A percentile compares a stretch with the other conserved stretches of the same genome.
phyloP scores from a whole-genome alignment of 371 early-diverging fungal genomes.

The Nematocida sp. region DNA sequence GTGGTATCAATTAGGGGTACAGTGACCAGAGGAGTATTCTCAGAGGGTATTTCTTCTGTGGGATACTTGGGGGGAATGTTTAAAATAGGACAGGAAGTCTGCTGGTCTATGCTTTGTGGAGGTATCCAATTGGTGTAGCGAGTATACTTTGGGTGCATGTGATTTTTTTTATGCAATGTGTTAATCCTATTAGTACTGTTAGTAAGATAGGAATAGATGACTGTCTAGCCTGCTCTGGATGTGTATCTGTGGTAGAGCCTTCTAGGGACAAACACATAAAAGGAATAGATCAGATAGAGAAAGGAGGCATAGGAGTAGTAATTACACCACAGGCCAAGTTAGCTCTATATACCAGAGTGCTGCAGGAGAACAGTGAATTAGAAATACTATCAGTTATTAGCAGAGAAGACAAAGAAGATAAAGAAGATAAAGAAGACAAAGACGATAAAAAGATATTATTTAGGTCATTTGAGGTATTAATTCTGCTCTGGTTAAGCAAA shows the following conservation, averaged over 20 bases:
- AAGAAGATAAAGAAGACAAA: not conserved
- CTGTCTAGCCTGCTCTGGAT: conserved; percentile 29
- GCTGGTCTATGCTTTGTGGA: not conserved
- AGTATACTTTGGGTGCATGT: not conserved
- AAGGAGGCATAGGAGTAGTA: not conserved
- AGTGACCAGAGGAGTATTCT: not conserved
- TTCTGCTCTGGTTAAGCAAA: not conserved
- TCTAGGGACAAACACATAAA: conserved; percentile 4
- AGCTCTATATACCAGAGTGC: not conserved
- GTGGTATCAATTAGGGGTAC: conserved; percentile 36
- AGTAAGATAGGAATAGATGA: conserved; percentile 8
- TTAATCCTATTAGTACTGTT: not conserved
- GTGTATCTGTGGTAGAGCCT: conserved; percentile 8
- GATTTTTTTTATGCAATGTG: conserved; percentile 16
- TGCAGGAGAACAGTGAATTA: not conserved
- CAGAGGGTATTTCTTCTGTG: not conserved
- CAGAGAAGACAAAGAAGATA: not conserved
- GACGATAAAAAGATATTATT: not conserved
- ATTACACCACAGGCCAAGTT: conserved; percentile 40
- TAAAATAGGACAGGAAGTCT: not conserved
- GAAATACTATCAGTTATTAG: not conserved
- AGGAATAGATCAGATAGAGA: not conserved
- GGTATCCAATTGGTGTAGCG: not conserved
- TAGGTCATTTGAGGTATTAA: conserved; percentile 25
- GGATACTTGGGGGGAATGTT: not conserved